Evolutionary conservation across 768 basidiomycete genomes (phyloP).

Genomic region (Pleurotus sapidus): DNA sequence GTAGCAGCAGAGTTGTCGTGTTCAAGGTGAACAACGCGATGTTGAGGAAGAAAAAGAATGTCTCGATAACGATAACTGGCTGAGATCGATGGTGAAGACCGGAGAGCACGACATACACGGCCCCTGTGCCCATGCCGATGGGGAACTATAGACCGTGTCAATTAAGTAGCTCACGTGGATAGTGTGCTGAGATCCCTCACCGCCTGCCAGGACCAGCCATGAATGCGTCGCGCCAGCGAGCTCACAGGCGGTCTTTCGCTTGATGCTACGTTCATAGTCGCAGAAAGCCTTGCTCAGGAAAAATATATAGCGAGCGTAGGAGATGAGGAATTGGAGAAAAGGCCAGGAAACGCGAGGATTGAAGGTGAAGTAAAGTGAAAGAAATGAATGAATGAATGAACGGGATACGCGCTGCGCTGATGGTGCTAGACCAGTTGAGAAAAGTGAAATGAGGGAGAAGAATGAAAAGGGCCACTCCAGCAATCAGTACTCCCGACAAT

Average conservation of each 20-base stretch:
- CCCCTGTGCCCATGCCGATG: constrained; percentile 48
- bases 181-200: constrained; percentile 23
- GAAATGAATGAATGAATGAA: no score
- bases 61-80: constrained; percentile 32
- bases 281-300: constrained; percentile 2
- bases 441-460: constrained; percentile 1
- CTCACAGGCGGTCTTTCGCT: constrained; percentile 21
- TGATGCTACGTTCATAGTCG: background rate
- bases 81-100: constrained; percentile 32
- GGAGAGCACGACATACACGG: constrained; percentile 44
- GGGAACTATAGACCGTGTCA: constrained; percentile 31
- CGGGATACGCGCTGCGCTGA: no score
- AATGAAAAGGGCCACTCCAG: background rate
- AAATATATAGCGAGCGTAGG: constrained; percentile 3
- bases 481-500: background rate
- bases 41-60: constrained; percentile 45
- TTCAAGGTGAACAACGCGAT: constrained; percentile 43
- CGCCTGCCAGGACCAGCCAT: constrained; percentile 51
- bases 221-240: constrained; percentile 38
- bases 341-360: background rate
- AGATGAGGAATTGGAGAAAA: background rate
- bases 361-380: no score
- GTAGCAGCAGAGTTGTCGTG: constrained; percentile 35
- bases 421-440: constrained; percentile 1
- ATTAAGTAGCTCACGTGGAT: no score